Percentiles rank a stretch among this genome's conserved stretches.
These are phyloP conservation scores for Carallia pectinifolia DNA, from an alignment of 345 rosid species.

Conservation along the genomic window DNA sequence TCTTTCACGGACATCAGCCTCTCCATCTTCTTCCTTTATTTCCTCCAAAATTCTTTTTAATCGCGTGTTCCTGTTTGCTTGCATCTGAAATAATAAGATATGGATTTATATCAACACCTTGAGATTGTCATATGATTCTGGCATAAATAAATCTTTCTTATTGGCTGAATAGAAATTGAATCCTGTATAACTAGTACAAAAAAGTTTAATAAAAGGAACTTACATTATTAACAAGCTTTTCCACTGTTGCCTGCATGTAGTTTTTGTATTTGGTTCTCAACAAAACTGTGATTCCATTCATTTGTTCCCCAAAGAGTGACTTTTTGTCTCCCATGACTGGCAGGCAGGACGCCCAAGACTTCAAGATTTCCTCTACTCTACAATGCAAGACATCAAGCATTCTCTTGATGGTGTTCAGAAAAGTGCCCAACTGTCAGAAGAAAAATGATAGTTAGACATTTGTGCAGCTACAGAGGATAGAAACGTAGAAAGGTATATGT, in stretches of 20 bases:
- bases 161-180: too few species aligned
- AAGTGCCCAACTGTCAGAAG: conserved; percentile 68
- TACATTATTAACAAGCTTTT: conserved; percentile 85
- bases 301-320: conserved; percentile 77
- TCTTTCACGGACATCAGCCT: conserved; percentile 79
- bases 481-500: background rate
- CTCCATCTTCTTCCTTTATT: conserved; percentile 87
- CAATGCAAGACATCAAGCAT: conserved; percentile 81
- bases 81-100: conserved; percentile 47
- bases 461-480: background rate
- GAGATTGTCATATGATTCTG: too few species aligned
- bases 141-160: too few species aligned
- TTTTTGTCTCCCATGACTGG: conserved; percentile 75
- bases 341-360: conserved; percentile 85
- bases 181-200: too few species aligned
- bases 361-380: conserved; percentile 74
- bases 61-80: conserved; percentile 65
- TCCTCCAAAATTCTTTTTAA: conserved; percentile 87
- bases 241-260: conserved; percentile 88
- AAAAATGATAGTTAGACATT: conserved; percentile 11
- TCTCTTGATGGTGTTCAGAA: conserved; percentile 87
- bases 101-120: too few species aligned
- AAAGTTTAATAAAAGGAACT: conserved; percentile 14
- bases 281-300: conserved; percentile 82
- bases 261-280: conserved; percentile 91